These are phyloP conservation scores for Eutrema yunnanense DNA, from an alignment of 345 rosid species.

Conservation along the genomic window DNA sequence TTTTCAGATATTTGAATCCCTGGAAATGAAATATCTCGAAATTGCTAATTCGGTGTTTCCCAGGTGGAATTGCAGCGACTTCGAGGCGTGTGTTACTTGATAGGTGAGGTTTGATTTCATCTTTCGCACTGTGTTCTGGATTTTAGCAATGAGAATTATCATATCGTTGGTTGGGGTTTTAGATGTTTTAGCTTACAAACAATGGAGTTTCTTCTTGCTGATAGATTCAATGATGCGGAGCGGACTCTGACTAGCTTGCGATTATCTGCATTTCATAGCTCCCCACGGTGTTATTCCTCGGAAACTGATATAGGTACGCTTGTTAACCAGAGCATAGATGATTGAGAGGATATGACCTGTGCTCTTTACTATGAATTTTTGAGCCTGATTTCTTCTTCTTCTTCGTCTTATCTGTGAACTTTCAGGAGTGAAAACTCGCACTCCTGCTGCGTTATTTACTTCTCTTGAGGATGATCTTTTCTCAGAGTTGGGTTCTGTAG, in stretches of 20 bases:
- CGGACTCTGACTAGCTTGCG: neutral
- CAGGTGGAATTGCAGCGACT: neutral
- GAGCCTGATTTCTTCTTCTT: neutral
- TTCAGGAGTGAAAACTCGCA: neutral
- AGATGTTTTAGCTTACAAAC: neutral
- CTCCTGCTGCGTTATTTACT: neutral
- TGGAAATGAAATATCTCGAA: neutral
- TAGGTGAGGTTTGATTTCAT: constrained; percentile 6
- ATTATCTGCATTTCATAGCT: neutral
- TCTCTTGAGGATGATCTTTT: constrained; percentile 2
- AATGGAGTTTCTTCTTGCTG: neutral
- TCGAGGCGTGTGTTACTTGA: neutral
- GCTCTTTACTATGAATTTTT: too few relatives aligned
- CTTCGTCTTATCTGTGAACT: neutral
- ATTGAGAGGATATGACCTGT: neutral
- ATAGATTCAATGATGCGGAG: neutral
- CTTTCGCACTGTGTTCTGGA: neutral
- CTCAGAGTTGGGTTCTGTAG: constrained; percentile 13
- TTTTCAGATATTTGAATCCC: neutral
- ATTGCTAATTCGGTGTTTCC: neutral
- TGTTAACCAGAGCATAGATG: neutral
- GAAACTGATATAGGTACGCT: constrained; percentile 17
- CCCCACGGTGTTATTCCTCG: neutral
- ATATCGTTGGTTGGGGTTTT: neutral
- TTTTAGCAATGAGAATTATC: neutral